Evolutionary conservation across 306 rosid species (phyloP), one percentile per base, ranked within the genome.

Genomic region (Quillaja saponaria): DNA sequence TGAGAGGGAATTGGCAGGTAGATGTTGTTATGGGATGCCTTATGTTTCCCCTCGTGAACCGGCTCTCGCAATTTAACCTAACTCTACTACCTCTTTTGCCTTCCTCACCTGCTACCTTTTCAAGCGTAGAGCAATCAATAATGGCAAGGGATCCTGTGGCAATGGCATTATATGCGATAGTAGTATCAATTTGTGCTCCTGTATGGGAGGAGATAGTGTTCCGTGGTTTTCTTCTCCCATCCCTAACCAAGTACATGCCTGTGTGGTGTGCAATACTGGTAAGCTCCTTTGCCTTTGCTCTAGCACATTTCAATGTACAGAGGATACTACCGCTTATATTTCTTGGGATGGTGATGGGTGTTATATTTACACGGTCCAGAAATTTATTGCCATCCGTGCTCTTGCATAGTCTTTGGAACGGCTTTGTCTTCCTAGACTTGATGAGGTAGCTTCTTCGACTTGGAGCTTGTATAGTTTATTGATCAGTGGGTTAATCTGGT

Each of bases 401-500:
- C 47, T 83, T 89, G 91, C 99, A 94, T 72, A 94, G 99, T 84
- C 95, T 94, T 70, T 94, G 97, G 97, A 94, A 94, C 67, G 91
- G 86, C 67, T 94, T 89, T 34, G 95, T 94, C 58, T 94, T 85
- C 67, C 73, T 94, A 56, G 96, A 83, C 61, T 58, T 94, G 38
- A 87, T 89, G 97, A 92, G 74, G 67, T 89, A 83, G 80, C 58
- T 58, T 57, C 63, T 40, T 55, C 4, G 34, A 48, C n/a, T n/a
- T n/a, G n/a, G n/a, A 66, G 14, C 55, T 62, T 61, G 44, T 66
- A 31, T 67, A 64, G 55, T 68, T 69, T 34, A 40, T 72, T 37
- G 56, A 68, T 70, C n/a, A 38, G 45, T 28, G 34, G 18, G 28
- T 19, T 15, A 8, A 35, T 68, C n/a, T n/a, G n/a, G n/a, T n/a